A percentile compares a stretch with the other conserved stretches of the same genome.
Conservation (phyloP, 257 asterid species). For the Rhazya stricta region DNA sequence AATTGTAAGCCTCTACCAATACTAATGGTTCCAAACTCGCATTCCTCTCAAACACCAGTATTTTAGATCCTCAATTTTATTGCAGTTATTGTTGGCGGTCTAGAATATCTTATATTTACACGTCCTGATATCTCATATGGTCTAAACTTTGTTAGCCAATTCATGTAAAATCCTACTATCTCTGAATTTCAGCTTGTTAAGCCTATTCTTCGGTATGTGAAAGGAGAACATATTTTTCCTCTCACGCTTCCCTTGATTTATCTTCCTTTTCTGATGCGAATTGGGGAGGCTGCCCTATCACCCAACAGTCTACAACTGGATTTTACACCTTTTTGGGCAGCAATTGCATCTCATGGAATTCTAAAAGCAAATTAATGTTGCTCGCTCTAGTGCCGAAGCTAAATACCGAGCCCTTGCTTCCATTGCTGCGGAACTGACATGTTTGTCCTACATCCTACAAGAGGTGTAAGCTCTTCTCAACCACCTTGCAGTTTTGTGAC, state of each 20-base stretch:
- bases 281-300: neutral
- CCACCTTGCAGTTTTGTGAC: no score
- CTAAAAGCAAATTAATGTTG: neutral
- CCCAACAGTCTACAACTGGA: neutral
- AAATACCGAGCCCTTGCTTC: neutral
- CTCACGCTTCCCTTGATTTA: neutral
- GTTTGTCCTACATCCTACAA: neutral
- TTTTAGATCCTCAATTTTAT: no score
- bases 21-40: no score
- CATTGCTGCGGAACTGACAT: neutral
- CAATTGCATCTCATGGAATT: neutral
- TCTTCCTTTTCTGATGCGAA: neutral
- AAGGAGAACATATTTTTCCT: neutral
- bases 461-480: no score
- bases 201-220: neutral
- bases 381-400: neutral
- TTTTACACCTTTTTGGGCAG: neutral
- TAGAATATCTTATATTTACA: neutral
- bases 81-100: no score
- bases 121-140: neutral
- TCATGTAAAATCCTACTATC: neutral
- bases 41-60: no score
- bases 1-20: no score
- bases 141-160: neutral
- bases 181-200: neutral